A percentile compares a stretch with the other conserved stretches of the same genome.
Evolutionary conservation across 169 alveolate species (phyloP).

Genomic region (Cryptosporidium sp.): DNA sequence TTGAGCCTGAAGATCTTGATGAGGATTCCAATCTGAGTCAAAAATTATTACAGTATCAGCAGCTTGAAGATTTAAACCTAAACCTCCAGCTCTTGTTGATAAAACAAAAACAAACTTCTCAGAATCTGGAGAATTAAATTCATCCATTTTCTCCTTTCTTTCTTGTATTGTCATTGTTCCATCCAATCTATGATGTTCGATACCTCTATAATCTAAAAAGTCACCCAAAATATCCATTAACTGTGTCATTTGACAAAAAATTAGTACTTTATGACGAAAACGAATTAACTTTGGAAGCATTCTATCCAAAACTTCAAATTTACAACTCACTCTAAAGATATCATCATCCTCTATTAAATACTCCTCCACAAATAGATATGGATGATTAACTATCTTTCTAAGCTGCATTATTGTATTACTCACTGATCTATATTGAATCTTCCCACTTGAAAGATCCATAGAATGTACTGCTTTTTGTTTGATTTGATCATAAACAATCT

Average conservation of each 20-base stretch:
- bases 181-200: slow-evolving; percentile 90
- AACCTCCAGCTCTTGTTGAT: slow-evolving; percentile 86
- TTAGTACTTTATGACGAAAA: slow-evolving; percentile 90
- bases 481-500: slow-evolving; percentile 87
- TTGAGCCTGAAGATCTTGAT: slow-evolving; percentile 93
- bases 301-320: slow-evolving; percentile 93
- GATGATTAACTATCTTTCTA: slow-evolving; percentile 94
- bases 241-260: slow-evolving; percentile 94
- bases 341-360: slow-evolving; percentile 85
- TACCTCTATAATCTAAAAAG: slow-evolving; percentile 87
- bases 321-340: slow-evolving; percentile 92
- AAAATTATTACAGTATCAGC: slow-evolving; percentile 96
- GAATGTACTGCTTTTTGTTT: slow-evolving; percentile 87
- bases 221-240: slow-evolving; percentile 91
- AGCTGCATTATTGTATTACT: slow-evolving; percentile 93
- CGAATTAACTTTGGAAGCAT: slow-evolving; percentile 90
- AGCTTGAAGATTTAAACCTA: slow-evolving; percentile 93
- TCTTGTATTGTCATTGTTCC: slow-evolving; percentile 93
- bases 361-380: slow-evolving; percentile 90
- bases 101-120: slow-evolving; percentile 78
- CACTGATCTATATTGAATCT: slow-evolving; percentile 83
- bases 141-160: slow-evolving; percentile 85
- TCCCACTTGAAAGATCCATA: slow-evolving; percentile 71
- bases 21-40: slow-evolving; percentile 96
- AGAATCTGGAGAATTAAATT: slow-evolving; percentile 80